phyloP scores from a whole-genome alignment of 306 rosid genomes.

The Lablab purpureus region DNA sequence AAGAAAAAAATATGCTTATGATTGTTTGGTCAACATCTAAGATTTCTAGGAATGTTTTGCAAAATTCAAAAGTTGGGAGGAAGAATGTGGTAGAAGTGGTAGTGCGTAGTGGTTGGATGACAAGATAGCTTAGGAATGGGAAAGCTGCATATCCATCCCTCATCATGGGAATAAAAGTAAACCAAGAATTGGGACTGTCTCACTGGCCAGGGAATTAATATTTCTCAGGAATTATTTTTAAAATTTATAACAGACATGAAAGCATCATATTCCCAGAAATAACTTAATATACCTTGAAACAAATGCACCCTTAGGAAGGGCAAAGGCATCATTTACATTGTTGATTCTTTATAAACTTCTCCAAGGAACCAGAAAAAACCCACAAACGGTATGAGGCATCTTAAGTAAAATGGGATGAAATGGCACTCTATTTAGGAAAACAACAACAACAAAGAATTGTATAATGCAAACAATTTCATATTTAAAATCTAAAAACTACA shows the following conservation, averaged over 20 bases:
- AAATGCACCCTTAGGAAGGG: slow-evolving; percentile 10
- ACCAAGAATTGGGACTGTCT: neutral
- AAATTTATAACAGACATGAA: neutral
- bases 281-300: neutral
- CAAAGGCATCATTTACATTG: neutral
- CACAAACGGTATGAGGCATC: neutral
- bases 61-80: neutral
- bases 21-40: neutral
- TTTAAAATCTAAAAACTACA: neutral
- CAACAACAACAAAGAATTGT: neutral
- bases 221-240: neutral
- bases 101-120: neutral
- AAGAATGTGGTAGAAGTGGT: slow-evolving; percentile 4
- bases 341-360: neutral
- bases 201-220: neutral
- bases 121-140: neutral
- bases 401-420: neutral
- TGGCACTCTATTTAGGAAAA: neutral
- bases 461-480: neutral
- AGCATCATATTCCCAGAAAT: neutral
- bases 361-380: neutral
- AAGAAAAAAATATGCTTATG: neutral
- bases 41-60: neutral
- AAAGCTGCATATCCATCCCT: neutral
- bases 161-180: neutral